A percentile compares a stretch with the other conserved stretches of the same genome.
Conservation (phyloP, 768 basidiomycete genomes). For the Cyclocybe cylindracea region DNA sequence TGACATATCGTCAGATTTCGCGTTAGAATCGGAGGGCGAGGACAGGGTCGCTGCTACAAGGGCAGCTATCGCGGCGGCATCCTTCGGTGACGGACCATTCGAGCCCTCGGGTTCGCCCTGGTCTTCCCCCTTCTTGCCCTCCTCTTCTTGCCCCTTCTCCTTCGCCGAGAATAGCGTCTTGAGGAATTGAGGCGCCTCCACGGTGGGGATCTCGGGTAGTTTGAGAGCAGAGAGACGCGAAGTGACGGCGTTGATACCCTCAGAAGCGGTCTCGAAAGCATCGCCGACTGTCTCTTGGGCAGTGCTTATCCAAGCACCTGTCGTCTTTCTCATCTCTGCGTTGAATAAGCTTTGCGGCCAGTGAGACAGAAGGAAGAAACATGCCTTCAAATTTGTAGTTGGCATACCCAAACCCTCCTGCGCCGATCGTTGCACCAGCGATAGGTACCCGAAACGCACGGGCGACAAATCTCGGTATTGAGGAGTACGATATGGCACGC, state of each 20-base stretch:
- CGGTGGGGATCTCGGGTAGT: slow-evolving; percentile 53
- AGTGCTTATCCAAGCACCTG: slow-evolving; percentile 63
- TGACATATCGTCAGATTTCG: slow-evolving; percentile 31
- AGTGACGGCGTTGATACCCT: slow-evolving; percentile 61
- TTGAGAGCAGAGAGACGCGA: slow-evolving; percentile 61
- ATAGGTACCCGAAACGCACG: slow-evolving; percentile 88
- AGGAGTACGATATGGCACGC: slow-evolving; percentile 81
- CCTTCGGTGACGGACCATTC: slow-evolving; percentile 49
- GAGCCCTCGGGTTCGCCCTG: slow-evolving; percentile 30
- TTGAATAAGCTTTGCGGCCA: neutral
- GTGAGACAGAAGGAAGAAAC: slow-evolving; percentile 16
- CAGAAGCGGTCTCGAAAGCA: slow-evolving; percentile 72
- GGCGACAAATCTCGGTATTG: slow-evolving; percentile 86
- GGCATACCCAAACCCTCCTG: slow-evolving; percentile 89
- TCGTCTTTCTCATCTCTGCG: slow-evolving; percentile 70
- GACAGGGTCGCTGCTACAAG: slow-evolving; percentile 79
- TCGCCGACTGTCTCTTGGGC: slow-evolving; percentile 73
- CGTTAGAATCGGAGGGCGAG: slow-evolving; percentile 65
- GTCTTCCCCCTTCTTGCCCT: slow-evolving; percentile 30
- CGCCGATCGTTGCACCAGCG: slow-evolving; percentile 87
- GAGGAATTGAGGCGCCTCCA: slow-evolving; percentile 67
- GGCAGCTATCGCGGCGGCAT: slow-evolving; percentile 68
- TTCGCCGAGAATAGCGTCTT: slow-evolving; percentile 57
- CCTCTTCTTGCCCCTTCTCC: slow-evolving; percentile 30
- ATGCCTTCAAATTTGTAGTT: slow-evolving; percentile 96